Evolutionary conservation across 1,284 basidiomycete genomes (phyloP).

Genomic region (Heterobasidion irregulare): DNA sequence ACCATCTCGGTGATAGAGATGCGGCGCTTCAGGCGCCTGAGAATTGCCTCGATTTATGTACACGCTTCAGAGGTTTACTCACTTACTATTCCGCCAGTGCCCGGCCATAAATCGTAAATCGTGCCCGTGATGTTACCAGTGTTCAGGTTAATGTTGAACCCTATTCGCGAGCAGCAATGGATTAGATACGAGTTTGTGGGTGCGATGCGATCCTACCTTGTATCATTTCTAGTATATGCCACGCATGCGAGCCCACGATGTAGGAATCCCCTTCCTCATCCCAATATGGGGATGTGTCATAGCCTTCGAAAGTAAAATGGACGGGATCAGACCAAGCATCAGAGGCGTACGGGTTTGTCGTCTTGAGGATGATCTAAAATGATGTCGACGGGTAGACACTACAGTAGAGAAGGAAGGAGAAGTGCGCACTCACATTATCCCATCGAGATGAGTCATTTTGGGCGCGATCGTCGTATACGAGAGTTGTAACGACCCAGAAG

Average conservation of each 20-base stretch:
- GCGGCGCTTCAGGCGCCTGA: slow-evolving; percentile 22
- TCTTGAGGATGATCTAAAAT: slow-evolving; percentile 24
- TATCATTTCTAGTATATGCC: slow-evolving; percentile 23
- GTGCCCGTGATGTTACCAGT: slow-evolving; percentile 21
- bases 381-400: neutral
- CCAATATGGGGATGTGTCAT: slow-evolving; percentile 29
- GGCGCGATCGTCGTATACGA: slow-evolving; percentile 21
- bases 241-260: slow-evolving; percentile 24
- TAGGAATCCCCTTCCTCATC: slow-evolving; percentile 24
- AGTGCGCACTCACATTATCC: slow-evolving; percentile 20
- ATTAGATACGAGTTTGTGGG: neutral
- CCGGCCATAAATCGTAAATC: slow-evolving; percentile 23
- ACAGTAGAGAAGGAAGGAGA: neutral
- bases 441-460: slow-evolving; percentile 20
- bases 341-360: slow-evolving; percentile 18
- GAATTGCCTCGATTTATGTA: neutral
- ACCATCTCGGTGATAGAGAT: slow-evolving; percentile 18
- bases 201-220: slow-evolving; percentile 7
- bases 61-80: neutral
- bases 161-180: neutral
- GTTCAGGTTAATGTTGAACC: slow-evolving; percentile 23
- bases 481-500: slow-evolving; percentile 25
- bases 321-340: slow-evolving; percentile 26
- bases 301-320: slow-evolving; percentile 26
- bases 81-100: slow-evolving; percentile 23